phyloP scores from a whole-genome alignment of 768 basidiomycete genomes.

The Suillus subalutaceus region DNA sequence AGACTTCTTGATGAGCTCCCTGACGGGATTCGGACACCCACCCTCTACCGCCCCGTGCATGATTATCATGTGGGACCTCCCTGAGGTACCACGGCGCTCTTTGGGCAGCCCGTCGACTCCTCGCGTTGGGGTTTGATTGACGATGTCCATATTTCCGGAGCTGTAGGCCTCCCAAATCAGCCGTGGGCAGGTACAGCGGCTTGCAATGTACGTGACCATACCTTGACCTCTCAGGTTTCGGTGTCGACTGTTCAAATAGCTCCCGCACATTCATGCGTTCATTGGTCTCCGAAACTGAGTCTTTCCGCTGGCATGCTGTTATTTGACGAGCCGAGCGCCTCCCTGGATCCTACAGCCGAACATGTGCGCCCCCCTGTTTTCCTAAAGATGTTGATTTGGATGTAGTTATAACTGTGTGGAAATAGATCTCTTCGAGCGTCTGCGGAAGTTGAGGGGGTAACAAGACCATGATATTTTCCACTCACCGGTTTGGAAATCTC shows the following conservation, averaged over 20 bases:
- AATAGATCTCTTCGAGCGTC: constrained; percentile 67
- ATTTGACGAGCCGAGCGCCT: constrained; percentile 76
- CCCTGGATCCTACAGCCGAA: constrained; percentile 75
- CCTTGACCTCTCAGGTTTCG: neutral
- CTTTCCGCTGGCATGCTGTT: constrained; percentile 59
- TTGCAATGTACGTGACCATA: constrained; percentile 54
- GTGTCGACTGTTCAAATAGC: constrained; percentile 31
- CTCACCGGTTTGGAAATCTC: constrained; percentile 62
- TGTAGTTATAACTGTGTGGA: constrained; percentile 1
- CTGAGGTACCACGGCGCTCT: constrained; percentile 61
- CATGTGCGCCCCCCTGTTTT: constrained; percentile 43
- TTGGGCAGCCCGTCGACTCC: constrained; percentile 61
- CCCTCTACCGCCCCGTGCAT: no score
- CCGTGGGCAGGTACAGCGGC: constrained; percentile 75
- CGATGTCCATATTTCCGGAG: constrained; percentile 46
- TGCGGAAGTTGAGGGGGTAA: constrained; percentile 68
- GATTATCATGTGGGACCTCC: no score
- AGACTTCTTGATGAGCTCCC: constrained; percentile 65
- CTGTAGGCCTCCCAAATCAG: constrained; percentile 45
- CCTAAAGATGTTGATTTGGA: neutral
- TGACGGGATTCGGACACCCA: no score
- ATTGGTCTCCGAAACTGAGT: constrained; percentile 43
- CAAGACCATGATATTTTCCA: constrained; percentile 85
- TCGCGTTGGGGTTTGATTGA: no score
- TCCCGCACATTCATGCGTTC: constrained; percentile 76